phyloP scores from a whole-genome alignment of 768 basidiomycete species.

The Tulasnella sp. region DNA sequence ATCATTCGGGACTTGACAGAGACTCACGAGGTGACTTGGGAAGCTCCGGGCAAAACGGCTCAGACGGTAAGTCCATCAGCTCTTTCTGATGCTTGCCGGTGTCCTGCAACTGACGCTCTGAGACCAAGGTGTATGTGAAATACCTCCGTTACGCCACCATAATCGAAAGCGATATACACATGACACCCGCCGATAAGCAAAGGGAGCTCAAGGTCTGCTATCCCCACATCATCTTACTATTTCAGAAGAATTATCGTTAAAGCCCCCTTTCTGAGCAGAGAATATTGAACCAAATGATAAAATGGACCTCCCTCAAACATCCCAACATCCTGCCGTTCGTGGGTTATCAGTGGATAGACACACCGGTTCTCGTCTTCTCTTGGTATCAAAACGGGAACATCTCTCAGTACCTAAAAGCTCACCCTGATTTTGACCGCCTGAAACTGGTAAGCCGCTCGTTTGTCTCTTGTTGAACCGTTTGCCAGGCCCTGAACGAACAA shows the following conservation, averaged over 20 bases:
- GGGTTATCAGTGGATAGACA: neutral
- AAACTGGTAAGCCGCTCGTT: neutral
- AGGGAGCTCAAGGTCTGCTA: neutral
- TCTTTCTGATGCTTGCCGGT: neutral
- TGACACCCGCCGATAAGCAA: neutral
- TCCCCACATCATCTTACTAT: neutral
- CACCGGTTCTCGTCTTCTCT: neutral
- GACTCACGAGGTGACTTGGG: neutral
- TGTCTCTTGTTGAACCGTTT: neutral
- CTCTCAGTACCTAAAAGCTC: constrained; percentile 5
- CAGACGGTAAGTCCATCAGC: neutral
- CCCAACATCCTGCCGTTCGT: neutral
- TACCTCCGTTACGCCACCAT: neutral
- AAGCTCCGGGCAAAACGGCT: neutral
- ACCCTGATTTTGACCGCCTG: neutral
- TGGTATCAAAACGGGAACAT: neutral
- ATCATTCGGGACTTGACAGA: neutral
- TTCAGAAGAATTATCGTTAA: neutral
- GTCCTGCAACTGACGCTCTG: neutral
- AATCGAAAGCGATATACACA: neutral
- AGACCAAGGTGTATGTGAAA: neutral
- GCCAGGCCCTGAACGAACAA: neutral
- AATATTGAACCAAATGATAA: neutral
- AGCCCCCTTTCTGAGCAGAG: neutral
- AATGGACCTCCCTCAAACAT: neutral